Base-by-base conservation (phyloP, 1,284 basidiomycete species). In the Trametes hirsuta region DNA sequence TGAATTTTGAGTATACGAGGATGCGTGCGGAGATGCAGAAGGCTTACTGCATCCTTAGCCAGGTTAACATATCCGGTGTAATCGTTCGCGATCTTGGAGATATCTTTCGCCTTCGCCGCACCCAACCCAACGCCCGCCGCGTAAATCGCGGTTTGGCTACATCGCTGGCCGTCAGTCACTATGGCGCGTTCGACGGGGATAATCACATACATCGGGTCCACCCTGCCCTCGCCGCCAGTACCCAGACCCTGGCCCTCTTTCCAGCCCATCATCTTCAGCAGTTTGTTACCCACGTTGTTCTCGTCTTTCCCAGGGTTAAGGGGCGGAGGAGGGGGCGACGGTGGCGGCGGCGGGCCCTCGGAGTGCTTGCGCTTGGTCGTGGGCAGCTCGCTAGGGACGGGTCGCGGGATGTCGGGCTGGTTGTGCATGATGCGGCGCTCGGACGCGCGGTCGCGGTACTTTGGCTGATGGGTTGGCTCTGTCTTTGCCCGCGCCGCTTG, bases 261-360 rank as follows among this genome's bases (percentile, higher is more conserved):
- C 95, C 95, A 97, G 0, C 95, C 95, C 95, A 97, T 97, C 84
- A 95, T 94, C 73, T 94, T 93, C 65, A 97, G 74, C 58, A 97
- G 72, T 73, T 94, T 94, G 72, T 96, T 95, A 11, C 95, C 95
- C 9, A 94, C 84, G 66, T 97, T 96, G 46, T 71, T 86, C 53
- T 87, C 84, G 68, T 97, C 94, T 69, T 91, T 78, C 2, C 84
- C 91, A 1, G 86, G 90, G 60, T 87, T 84, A 8, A 86, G 64
- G 2, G 83, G 79, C 2, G 84, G 79, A 18, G 86, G 81, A 6
- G 88, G 84, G 0, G 87, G 84, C 0, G 90, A 81, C 1, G 86
- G 79, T 0, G 86, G 83, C 1, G 83, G 77, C 0, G 84, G 81
- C 1, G 90, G 88, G 1, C 81, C 87, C 48, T 91, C 89, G 4